phyloP scores from a whole-genome alignment of 2,329 filamentous ascomycete genomes.

The Cladosporium phlei region DNA sequence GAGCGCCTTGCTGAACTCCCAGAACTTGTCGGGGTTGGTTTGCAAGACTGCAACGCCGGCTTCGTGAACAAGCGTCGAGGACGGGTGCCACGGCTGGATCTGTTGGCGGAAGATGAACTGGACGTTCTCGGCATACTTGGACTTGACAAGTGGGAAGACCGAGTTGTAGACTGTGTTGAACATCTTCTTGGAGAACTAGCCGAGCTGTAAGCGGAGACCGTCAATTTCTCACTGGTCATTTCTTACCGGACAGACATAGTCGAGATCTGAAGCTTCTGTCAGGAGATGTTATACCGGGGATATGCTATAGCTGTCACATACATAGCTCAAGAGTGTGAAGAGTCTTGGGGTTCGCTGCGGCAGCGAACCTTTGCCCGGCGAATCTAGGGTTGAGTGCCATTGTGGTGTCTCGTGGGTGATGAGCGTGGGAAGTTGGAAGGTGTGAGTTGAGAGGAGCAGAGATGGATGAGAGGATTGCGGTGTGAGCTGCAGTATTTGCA shows the following conservation, averaged over 20 bases:
- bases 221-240: no score
- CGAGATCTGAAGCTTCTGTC: constrained; percentile 53
- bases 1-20: constrained; percentile 67
- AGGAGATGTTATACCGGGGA: background rate
- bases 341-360: constrained; percentile 36
- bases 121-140: constrained; percentile 57
- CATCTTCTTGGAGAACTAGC: constrained; percentile 59
- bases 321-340: constrained; percentile 53
- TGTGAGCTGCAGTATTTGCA: background rate
- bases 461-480: no score
- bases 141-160: constrained; percentile 60
- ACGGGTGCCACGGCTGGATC: constrained; percentile 79
- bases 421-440: background rate
- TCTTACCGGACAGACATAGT: constrained; percentile 76
- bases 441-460: background rate
- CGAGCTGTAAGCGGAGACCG: no score
- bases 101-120: constrained; percentile 84
- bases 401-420: background rate
- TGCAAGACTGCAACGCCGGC: constrained; percentile 75
- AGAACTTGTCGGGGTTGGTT: constrained; percentile 68
- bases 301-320: constrained; percentile 25
- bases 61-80: constrained; percentile 66
- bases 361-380: constrained; percentile 65
- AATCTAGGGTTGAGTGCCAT: constrained; percentile 79
- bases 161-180: constrained; percentile 70